Evolutionary conservation across 2,329 filamentous ascomycete species (phyloP).

Genomic region (Trichoderma oligosporum): DNA sequence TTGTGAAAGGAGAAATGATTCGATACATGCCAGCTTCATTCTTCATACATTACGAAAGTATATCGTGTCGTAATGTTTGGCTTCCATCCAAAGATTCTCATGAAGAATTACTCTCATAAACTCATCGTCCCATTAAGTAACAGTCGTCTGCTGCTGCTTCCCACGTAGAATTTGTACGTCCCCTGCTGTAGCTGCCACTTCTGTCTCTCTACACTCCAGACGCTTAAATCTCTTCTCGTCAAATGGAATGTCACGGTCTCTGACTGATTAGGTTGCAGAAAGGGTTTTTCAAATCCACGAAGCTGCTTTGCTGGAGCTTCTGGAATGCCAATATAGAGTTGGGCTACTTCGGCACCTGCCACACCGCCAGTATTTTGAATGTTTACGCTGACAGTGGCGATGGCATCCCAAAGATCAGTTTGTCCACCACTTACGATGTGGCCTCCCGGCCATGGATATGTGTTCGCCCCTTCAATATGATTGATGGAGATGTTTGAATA

Average conservation of each 20-base stretch:
- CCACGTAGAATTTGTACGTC: conserved; percentile 43
- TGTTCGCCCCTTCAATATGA: conserved; percentile 23
- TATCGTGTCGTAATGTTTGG: not conserved
- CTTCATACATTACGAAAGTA: not conserved
- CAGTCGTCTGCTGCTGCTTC: conserved; percentile 45
- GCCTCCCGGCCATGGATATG: conserved; percentile 37
- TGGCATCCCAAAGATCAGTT: conserved; percentile 45
- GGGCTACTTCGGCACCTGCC: conserved; percentile 45
- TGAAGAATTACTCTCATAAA: not conserved
- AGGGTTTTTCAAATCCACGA: conserved; percentile 62
- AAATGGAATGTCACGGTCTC: conserved; percentile 49
- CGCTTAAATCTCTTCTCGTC: conserved; percentile 61
- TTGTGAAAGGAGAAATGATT: too few relatives aligned
- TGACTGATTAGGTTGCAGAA: conserved; percentile 43
- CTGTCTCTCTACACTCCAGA: conserved; percentile 60
- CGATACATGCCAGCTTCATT: not conserved
- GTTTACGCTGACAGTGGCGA: conserved; percentile 38
- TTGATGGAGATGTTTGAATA: conserved; percentile 43
- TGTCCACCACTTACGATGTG: conserved; percentile 43
- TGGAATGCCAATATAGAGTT: conserved; percentile 48
- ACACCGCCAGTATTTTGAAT: conserved; percentile 42
- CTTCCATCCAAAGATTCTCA: not conserved
- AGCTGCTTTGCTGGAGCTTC: conserved; percentile 53
- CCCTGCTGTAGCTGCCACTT: conserved; percentile 55
- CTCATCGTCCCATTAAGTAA: conserved; percentile 35